Evolutionary conservation across 768 basidiomycete species (phyloP).

Genomic region (Xerocomus brunneocitrinus): DNA sequence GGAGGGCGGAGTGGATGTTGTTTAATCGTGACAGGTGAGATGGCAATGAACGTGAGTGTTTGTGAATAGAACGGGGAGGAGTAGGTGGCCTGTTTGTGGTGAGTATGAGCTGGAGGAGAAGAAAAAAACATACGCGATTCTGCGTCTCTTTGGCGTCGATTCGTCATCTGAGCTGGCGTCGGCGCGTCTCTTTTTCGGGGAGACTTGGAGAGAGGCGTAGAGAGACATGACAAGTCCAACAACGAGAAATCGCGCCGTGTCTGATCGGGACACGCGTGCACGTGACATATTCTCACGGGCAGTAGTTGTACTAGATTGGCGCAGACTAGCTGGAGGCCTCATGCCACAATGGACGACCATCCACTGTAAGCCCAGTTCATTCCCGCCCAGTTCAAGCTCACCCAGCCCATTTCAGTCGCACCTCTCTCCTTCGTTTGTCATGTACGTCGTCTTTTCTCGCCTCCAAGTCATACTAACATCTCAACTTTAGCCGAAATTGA

Average conservation of each 20-base stretch:
- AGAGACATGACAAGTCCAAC: slow-evolving; percentile 6
- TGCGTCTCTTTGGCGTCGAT: slow-evolving; percentile 61
- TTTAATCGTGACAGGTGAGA: slow-evolving; percentile 56
- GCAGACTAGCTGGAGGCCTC: neutral
- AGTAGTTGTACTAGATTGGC: too few relatives aligned
- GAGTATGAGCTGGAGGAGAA: slow-evolving; percentile 1
- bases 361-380: slow-evolving; percentile 6
- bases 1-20: slow-evolving; percentile 62
- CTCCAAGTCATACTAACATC: neutral
- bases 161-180: slow-evolving; percentile 49
- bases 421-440: neutral
- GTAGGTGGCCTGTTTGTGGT: slow-evolving; percentile 47
- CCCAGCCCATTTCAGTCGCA: neutral
- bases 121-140: slow-evolving; percentile 41
- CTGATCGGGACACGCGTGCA: slow-evolving; percentile 28
- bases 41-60: slow-evolving; percentile 40
- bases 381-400: neutral
- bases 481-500: slow-evolving; percentile 29
- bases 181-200: slow-evolving; percentile 66
- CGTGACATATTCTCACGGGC: slow-evolving; percentile 31
- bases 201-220: slow-evolving; percentile 47
- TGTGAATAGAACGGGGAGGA: slow-evolving; percentile 49
- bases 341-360: slow-evolving; percentile 14
- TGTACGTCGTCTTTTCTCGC: slow-evolving; percentile 4
- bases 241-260: slow-evolving; percentile 3